Evolutionary conservation across 2,329 filamentous ascomycete species (phyloP).

Genomic region (Fonsecaea pugnacius): DNA sequence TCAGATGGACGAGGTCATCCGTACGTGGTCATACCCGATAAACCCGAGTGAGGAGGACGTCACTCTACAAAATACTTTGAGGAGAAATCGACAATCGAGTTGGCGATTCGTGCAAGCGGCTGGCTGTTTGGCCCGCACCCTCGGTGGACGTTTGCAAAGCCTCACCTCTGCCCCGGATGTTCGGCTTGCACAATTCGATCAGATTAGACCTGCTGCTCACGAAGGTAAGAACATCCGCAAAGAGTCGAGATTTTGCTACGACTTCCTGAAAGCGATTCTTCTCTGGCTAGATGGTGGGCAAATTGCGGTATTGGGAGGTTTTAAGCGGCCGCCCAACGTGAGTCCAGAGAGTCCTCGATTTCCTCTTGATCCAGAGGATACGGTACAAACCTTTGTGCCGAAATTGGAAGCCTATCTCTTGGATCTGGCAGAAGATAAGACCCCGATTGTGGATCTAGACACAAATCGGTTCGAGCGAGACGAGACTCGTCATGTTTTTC

Average conservation of each 20-base stretch:
- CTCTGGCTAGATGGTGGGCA: conserved; percentile 66
- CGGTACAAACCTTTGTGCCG: conserved; percentile 59
- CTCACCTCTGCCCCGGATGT: conserved; percentile 46
- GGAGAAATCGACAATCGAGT: conserved; percentile 59
- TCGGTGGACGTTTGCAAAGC: conserved; percentile 59
- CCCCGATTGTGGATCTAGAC: conserved; percentile 60
- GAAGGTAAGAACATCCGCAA: conserved; percentile 46
- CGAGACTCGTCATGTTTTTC: conserved; percentile 57
- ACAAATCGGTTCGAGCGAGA: conserved; percentile 63
- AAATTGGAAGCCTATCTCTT: conserved; percentile 64
- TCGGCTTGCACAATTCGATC: conserved; percentile 52
- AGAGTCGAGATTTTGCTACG: conserved; percentile 61
- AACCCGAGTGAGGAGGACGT: conserved; percentile 60
- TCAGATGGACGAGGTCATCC: conserved; percentile 61
- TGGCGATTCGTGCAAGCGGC: conserved; percentile 67
- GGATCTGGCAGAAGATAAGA: conserved; percentile 54
- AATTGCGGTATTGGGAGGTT: conserved; percentile 59
- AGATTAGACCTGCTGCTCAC: conserved; percentile 53
- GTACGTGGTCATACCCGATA: conserved; percentile 64
- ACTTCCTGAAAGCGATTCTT: conserved; percentile 67
- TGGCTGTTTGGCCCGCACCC: conserved; percentile 60
- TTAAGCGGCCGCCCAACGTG: conserved; percentile 53
- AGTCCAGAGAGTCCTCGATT: conserved; percentile 51
- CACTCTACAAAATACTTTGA: conserved; percentile 59
- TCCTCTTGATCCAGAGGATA: conserved; percentile 58